Evolutionary conservation across 108 stramenopile genomes (phyloP), one percentile per base, ranked within the genome.

Genomic region (Parmales sp.): DNA sequence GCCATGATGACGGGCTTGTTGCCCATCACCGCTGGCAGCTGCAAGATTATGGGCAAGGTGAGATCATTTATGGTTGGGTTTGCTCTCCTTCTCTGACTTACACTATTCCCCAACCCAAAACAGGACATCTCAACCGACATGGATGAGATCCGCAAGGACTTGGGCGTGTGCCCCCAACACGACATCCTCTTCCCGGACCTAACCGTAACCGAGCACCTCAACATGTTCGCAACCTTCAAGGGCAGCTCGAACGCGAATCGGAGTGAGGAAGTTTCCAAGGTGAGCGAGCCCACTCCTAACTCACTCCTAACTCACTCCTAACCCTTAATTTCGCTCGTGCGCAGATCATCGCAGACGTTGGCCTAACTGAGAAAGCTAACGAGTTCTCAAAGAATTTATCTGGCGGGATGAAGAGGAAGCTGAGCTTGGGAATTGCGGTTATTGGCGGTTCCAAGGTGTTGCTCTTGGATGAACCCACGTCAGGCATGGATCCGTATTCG

Each of bases 161-260:
- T 91, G n/a, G 95, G 95, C 68, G 88, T 95, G 38, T 95, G 95
- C 66, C 78, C 93, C 36, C 95, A 96, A 69, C 91, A 92, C 71
- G 91, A 96, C 73, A 87, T 89, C 65, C 79, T 96, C 11, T 91
- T 88, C 68, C 90, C 88, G 5, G 45, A 73, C 25, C 78, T 96
- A 38, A 93, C 95, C 9, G 93, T 92, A 39, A 69, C 77, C 4
- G 95, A 96, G 70, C 95, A 96, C 69, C 63, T 96, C 23, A 43
- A 80, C 50, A 85, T 96, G 75, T 93, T 90, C 73, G 78, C 84
- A 16, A 65, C 84, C 37, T 39, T 96, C 51, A 90, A 90, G 74
- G 91, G 91, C 26, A 65, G 48, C 83, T 82, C 48, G 45, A 41
- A 18, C 82, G 69, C 51, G 77, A 74, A 45, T 72, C 86, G 13